Evolutionary conservation across 306 rosid species (phyloP), one percentile per base, ranked within the genome.

Genomic region (Begonia fuchsioides): DNA sequence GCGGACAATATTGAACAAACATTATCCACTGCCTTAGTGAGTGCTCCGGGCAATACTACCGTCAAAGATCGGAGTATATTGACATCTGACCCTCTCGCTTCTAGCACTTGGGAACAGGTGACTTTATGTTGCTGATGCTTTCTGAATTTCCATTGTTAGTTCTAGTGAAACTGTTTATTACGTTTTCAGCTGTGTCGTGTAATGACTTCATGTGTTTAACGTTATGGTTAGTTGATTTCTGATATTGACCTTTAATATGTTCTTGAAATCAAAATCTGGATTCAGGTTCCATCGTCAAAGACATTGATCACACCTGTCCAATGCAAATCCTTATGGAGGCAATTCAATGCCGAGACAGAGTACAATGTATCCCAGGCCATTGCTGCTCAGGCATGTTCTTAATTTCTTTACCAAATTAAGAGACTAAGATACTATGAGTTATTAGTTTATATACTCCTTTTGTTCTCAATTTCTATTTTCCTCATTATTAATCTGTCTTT

Each of bases 81-180:
- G 58, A 60, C 68, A 63, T 45, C 78, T 50, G 90, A 88, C 58
- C 78, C 84, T 52, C 76, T 88, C 68, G 93, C 93, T 56, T 64
- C 93, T 32, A 88, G 87, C 77, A 68, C 81, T 8, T 88, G 97
- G 97, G 88, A 81, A 59, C 78, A 76, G 97, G 97, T 88, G 19
- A 88, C n/a, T n/a, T n/a, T n/a, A n/a, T n/a, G n/a, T n/a, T n/a
- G n/a, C n/a, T n/a, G n/a, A n/a, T n/a, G n/a, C n/a, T n/a, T n/a
- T n/a, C n/a, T n/a, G n/a, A n/a, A n/a, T 56, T 35, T 20, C 43
- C 19, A 47, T 2, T 43, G 9, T 53, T 75, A 26, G 11, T 49
- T 50, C 47, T 17, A 43, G 59, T 41, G 12, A n/a, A n/a, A n/a
- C n/a, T n/a, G n/a, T n/a, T n/a, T n/a, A n/a, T n/a, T n/a, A 41